These are phyloP conservation scores for Gastrodia elata DNA, from an alignment of 106 monocot species.

Conservation along the genomic window DNA sequence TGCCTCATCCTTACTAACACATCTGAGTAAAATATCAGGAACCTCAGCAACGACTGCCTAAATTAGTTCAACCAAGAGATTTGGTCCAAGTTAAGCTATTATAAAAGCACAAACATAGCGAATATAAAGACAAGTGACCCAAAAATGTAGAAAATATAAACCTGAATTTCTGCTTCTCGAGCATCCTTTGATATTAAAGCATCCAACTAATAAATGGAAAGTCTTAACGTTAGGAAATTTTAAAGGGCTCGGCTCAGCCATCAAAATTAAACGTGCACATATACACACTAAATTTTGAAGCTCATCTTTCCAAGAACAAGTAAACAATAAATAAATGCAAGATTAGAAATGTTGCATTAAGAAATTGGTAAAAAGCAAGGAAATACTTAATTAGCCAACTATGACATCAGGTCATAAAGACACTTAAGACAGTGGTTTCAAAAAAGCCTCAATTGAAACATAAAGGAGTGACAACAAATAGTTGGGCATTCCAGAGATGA, in stretches of 20 bases:
- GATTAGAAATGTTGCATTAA: neutral
- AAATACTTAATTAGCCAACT: neutral
- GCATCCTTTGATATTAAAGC: conserved; percentile 60
- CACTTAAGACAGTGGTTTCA: neutral
- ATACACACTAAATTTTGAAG: neutral
- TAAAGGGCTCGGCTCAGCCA: neutral
- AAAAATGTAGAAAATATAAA: conserved; percentile 6
- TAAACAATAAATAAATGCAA: neutral
- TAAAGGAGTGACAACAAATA: neutral
- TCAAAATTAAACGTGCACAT: neutral
- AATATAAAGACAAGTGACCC: neutral
- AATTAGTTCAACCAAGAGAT: conserved; percentile 1
- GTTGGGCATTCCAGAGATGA: too few species aligned
- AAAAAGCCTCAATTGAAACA: neutral
- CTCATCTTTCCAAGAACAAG: neutral
- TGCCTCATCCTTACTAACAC: conserved; percentile 87
- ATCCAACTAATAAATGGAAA: conserved; percentile 51
- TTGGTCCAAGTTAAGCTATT: neutral
- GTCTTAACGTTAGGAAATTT: neutral
- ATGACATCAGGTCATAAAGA: neutral
- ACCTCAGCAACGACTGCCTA: conserved; percentile 83
- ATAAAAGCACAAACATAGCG: neutral
- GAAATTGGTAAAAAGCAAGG: neutral
- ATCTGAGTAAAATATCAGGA: conserved; percentile 68
- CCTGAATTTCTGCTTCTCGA: conserved; percentile 80